phyloP scores from a whole-genome alignment of 148 eudicot species.

The Limonium bicolor region DNA sequence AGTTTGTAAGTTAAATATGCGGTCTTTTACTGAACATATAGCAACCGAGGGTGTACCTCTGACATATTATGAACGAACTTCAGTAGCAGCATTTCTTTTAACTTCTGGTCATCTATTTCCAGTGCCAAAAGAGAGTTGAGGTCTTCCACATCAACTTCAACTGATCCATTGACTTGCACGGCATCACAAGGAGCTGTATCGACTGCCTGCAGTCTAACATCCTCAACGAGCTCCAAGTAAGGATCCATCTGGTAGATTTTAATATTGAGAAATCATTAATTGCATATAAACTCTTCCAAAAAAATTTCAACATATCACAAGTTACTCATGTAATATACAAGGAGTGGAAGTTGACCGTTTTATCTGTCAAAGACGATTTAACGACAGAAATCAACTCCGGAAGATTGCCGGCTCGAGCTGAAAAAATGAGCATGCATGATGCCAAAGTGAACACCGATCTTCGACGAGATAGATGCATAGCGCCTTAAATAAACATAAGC shows the following conservation, averaged over 20 bases:
- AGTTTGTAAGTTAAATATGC: too few species aligned
- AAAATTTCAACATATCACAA: too few species aligned
- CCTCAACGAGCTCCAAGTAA: constrained; percentile 52
- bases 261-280: too few species aligned
- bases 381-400: constrained; percentile 56
- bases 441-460: constrained; percentile 81
- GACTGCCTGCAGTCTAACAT: constrained; percentile 43
- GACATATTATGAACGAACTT: too few species aligned
- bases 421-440: constrained; percentile 63
- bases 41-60: too few species aligned
- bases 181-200: constrained; percentile 6
- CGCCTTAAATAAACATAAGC: constrained; percentile 30
- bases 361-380: constrained; percentile 52
- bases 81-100: constrained; percentile 56
- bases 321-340: too few species aligned
- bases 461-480: constrained; percentile 55
- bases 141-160: constrained; percentile 59
- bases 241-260: constrained; percentile 61
- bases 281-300: too few species aligned
- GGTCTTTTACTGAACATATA: too few species aligned
- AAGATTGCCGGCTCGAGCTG: constrained; percentile 67
- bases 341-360: constrained; percentile 29
- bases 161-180: constrained; percentile 34
- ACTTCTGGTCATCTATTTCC: constrained; percentile 32
- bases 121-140: constrained; percentile 31